Evolutionary conservation across 208 protist genomes (phyloP), one percentile per base, ranked within the genome.

Genomic region (Tritrichomonas musculus): DNA sequence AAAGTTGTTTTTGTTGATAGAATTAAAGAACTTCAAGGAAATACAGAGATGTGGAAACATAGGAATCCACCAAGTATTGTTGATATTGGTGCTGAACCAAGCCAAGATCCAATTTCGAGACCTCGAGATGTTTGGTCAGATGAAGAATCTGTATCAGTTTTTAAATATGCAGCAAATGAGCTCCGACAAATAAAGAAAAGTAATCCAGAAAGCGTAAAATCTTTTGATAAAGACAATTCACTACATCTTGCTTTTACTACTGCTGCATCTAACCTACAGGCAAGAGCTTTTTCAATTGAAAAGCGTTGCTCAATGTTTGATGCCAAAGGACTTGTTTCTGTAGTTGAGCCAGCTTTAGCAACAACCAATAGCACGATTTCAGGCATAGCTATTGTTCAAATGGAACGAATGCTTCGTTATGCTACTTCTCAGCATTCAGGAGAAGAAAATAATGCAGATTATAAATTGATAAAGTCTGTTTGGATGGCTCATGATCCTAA

Each of bases 301-400:
- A 53, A 39, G 39, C 3, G 14, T 33, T 44, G 44, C 57, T 88
- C 77, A 8, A 88, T 88, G 77, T 88, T 88, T 39, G 77, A 88
- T 39, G 47, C 44, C 41, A 88, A 88, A 88, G 77, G 77, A 39
- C 47, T 88, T 39, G 77, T 88, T 60, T 44, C 77, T 88, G 77
- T 88, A 39, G 77, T 88, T 39, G 77, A 53, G 44, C 77, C 77
- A 20, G 41, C 77, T 33, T 27, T 88, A 1, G 41, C 77, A 5
- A 88, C 77, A 39, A 88, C 77, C 8, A 88, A 88, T 33, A 57
- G 47, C 11, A 57, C 57, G 0, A 88, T 88, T 39, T 88, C 77
- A 2, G 77, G 77, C 39, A 88, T 88, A 17, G 41, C 77, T 27
- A 47, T 88, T 39, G 5, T 53, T 11, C 77, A 88, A 36, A 88